Base-by-base conservation (phyloP, 768 basidiomycete genomes). In the Krasilnikovozyma curviuscula region DNA sequence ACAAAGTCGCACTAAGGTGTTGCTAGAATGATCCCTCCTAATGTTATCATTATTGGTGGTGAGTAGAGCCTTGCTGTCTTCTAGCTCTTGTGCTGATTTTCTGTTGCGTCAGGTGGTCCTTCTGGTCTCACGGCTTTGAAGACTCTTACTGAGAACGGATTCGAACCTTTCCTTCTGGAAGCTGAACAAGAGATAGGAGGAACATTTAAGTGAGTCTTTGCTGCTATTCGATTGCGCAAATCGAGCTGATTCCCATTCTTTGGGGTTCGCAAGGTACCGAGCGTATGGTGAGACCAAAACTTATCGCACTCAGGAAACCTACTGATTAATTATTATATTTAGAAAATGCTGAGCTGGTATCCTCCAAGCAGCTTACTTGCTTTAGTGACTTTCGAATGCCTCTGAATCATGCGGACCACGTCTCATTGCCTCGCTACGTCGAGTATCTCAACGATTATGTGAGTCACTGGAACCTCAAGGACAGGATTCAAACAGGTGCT, bases 111-210 rank as follows among this genome's bases (percentile, higher is more conserved):
- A 31, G 72, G 69, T 8, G 73, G 73, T 8, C 72, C 73, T 1
- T 66, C 69, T 1, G 73, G 73, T 3, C 58, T 74, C 3, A 69
- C 70, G 5, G 67, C 68, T 0, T 69, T 69, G 59, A 75, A 75
- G 59, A 66, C 70, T 7, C 60, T 74, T 19, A 29, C 53, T 1
- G 63, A 66, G 16, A 69, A 65, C 55, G 68, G 68, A 0, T 69
- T 73, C 50, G 69, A 73, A n/a, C 71, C 72, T 7, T 51, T 73
- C 40, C 59, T 73, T 3, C 56, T 73, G 8, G 71, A 72, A 55
- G 68, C 70, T 38, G 72, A 73, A 55, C 63, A 61, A 23, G 66
- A 67, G 40, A 66, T 74, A 44, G 73, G 73, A 2, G 73, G 73
- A 8, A 74, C 73, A 0, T 74, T 75, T 56, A 62, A 23, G 54